Evolutionary conservation across 2,329 filamentous ascomycete genomes (phyloP).

Genomic region (Colletotrichum sojae): DNA sequence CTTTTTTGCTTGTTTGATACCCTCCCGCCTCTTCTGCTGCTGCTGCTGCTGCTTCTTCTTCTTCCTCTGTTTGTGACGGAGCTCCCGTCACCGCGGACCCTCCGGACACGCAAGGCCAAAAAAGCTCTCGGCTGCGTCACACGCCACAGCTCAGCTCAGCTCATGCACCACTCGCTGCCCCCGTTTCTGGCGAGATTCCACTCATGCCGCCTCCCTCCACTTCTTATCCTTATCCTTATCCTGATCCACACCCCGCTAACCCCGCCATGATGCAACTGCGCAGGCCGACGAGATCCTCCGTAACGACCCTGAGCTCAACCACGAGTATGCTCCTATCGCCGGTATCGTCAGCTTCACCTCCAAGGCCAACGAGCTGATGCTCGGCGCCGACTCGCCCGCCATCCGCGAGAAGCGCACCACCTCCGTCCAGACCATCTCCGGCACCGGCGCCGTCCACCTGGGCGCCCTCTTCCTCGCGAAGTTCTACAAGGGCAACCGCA

Average conservation of each 20-base stretch:
- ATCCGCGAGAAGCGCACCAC: slow-evolving; percentile 85
- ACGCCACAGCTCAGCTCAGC: slow-evolving; percentile 5
- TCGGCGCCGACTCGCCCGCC: slow-evolving; percentile 85
- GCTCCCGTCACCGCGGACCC: background rate
- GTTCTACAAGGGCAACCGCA: slow-evolving; percentile 84
- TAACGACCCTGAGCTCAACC: slow-evolving; percentile 91
- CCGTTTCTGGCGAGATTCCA: slow-evolving; percentile 22
- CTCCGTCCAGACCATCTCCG: slow-evolving; percentile 95
- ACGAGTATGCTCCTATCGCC: slow-evolving; percentile 98
- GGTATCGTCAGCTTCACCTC: slow-evolving; percentile 88
- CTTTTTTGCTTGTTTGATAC: background rate
- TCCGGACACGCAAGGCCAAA: background rate
- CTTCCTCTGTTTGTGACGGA: background rate
- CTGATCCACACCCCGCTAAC: slow-evolving; percentile 36
- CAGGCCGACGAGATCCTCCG: slow-evolving; percentile 93
- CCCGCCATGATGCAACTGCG: slow-evolving; percentile 41
- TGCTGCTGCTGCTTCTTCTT: background rate
- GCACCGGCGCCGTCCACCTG: slow-evolving; percentile 94
- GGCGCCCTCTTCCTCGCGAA: slow-evolving; percentile 93
- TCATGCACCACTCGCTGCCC: background rate
- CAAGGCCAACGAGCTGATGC: slow-evolving; percentile 91
- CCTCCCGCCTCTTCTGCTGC: background rate
- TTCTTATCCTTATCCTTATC: background rate
- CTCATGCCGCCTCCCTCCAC: slow-evolving; percentile 22
- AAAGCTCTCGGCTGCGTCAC: slow-evolving; percentile 32